phyloP scores from a whole-genome alignment of 2,329 filamentous ascomycete species.

The Exophiala alcalophila region DNA sequence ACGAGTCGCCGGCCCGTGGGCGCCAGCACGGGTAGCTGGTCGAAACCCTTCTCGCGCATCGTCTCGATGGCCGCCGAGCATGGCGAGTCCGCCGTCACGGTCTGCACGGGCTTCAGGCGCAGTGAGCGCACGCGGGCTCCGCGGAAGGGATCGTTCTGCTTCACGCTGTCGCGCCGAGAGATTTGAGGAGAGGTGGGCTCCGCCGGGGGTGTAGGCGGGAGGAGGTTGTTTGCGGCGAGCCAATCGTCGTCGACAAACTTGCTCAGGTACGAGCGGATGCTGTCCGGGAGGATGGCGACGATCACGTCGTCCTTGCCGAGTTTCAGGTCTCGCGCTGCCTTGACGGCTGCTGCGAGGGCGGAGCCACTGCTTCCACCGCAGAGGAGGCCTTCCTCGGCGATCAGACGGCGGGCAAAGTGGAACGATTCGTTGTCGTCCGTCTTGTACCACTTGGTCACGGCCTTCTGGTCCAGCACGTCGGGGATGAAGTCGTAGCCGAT shows the following conservation, averaged over 20 bases:
- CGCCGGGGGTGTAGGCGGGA: conserved; percentile 59
- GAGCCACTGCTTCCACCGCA: conserved; percentile 93
- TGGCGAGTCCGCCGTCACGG: conserved; percentile 65
- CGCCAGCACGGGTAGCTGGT: conserved; percentile 88
- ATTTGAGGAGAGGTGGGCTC: conserved; percentile 39
- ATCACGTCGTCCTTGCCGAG: conserved; percentile 80
- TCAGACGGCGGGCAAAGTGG: conserved; percentile 80
- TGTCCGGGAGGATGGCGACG: conserved; percentile 89
- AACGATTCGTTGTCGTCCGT: conserved; percentile 92
- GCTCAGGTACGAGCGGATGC: conserved; percentile 93
- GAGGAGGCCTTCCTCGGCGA: conserved; percentile 88
- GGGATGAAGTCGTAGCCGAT: conserved; percentile 99
- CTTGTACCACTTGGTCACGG: conserved; percentile 96
- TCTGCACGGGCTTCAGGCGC: conserved; percentile 89
- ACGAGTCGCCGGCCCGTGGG: conserved; percentile 70
- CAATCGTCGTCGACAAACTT: conserved; percentile 99
- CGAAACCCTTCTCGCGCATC: conserved; percentile 97
- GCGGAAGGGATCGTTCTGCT: conserved; percentile 64
- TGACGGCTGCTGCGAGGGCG: conserved; percentile 77
- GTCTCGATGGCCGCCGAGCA: conserved; percentile 91
- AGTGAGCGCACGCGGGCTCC: conserved; percentile 78
- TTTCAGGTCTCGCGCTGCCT: conserved; percentile 71
- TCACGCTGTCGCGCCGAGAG: conserved; percentile 36
- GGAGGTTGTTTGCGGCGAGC: conserved; percentile 92
- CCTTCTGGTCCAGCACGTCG: conserved; percentile 76